phyloP scores from a whole-genome alignment of 352 stramenopile species.

The Pythium oligandrum region DNA sequence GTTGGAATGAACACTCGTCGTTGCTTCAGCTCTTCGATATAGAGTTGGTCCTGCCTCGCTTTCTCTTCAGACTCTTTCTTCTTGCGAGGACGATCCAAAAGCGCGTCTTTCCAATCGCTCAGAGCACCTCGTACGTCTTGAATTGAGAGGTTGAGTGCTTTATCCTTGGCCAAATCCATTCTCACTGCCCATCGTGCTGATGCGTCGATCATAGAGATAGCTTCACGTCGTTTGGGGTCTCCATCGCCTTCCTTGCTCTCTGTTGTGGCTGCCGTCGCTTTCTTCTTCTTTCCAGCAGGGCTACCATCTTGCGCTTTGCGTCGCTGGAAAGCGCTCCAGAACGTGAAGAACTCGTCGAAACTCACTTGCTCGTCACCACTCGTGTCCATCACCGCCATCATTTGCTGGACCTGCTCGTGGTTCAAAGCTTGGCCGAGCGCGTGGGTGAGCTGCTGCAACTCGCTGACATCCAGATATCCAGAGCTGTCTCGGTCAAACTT shows the following conservation, averaged over 20 bases:
- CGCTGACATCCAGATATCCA: slow-evolving; percentile 42
- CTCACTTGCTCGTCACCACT: slow-evolving; percentile 55
- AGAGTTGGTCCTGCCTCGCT: slow-evolving; percentile 10
- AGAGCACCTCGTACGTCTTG: slow-evolving; percentile 37
- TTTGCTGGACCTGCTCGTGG: slow-evolving; percentile 34
- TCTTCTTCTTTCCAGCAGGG: slow-evolving; percentile 1
- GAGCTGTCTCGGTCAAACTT: slow-evolving; percentile 55
- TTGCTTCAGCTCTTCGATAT: slow-evolving; percentile 9
- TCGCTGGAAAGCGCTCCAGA: slow-evolving; percentile 61
- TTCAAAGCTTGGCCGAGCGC: slow-evolving; percentile 47
- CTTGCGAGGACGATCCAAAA: slow-evolving; percentile 25
- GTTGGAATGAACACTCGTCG: slow-evolving; percentile 31
- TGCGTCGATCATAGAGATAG: slow-evolving; percentile 18
- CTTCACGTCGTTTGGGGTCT: slow-evolving; percentile 11
- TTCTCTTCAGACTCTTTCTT: slow-evolving; percentile 21
- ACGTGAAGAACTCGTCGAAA: slow-evolving; percentile 59
- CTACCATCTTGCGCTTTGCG: slow-evolving; percentile 4
- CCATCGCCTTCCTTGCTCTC: background rate
- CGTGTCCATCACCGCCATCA: slow-evolving; percentile 56
- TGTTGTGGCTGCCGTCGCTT: background rate
- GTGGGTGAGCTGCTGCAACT: slow-evolving; percentile 41
- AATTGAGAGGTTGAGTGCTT: slow-evolving; percentile 40
- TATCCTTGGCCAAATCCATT: slow-evolving; percentile 48
- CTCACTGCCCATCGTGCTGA: slow-evolving; percentile 24
- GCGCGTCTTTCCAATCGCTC: slow-evolving; percentile 53